Evolutionary conservation across 495 filamentous ascomycete species (phyloP).

Genomic region (Parmelia sp.): DNA sequence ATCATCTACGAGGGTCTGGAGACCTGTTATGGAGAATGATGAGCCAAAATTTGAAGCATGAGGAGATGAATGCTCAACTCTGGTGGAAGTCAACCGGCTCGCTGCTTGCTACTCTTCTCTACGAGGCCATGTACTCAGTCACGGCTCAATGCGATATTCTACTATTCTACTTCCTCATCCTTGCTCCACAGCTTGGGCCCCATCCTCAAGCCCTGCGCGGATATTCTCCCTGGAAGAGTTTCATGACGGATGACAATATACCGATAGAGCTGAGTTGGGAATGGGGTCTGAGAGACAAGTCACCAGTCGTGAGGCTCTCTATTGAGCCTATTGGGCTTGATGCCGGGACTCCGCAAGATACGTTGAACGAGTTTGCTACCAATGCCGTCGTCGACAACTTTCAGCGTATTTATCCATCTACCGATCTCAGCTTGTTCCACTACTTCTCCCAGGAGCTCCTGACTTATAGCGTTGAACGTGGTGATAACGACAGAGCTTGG

Average conservation of each 20-base stretch:
- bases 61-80: background rate
- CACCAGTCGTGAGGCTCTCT: conserved; percentile 31
- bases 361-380: conserved; percentile 23
- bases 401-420: conserved; percentile 14
- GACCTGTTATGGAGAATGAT: background rate
- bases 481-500: background rate
- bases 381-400: conserved; percentile 14
- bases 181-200: conserved; percentile 18
- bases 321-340: conserved; percentile 30
- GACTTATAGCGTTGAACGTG: background rate
- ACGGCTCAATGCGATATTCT: conserved; percentile 21
- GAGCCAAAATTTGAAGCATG: background rate
- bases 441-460: conserved; percentile 26
- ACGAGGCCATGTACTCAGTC: conserved; percentile 19
- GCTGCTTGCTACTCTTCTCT: conserved; percentile 19
- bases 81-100: conserved; percentile 27
- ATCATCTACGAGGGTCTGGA: background rate
- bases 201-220: background rate
- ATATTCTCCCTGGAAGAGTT: conserved; percentile 29
- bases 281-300: conserved; percentile 18
- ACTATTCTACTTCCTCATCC: conserved; percentile 21
- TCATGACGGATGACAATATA: conserved; percentile 36
- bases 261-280: conserved; percentile 36
- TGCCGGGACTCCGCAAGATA: conserved; percentile 28
- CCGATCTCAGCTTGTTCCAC: conserved; percentile 18